These are phyloP conservation scores for Alternaria longipes DNA, from an alignment of 2,329 filamentous ascomycete genomes.

Conservation along the genomic window DNA sequence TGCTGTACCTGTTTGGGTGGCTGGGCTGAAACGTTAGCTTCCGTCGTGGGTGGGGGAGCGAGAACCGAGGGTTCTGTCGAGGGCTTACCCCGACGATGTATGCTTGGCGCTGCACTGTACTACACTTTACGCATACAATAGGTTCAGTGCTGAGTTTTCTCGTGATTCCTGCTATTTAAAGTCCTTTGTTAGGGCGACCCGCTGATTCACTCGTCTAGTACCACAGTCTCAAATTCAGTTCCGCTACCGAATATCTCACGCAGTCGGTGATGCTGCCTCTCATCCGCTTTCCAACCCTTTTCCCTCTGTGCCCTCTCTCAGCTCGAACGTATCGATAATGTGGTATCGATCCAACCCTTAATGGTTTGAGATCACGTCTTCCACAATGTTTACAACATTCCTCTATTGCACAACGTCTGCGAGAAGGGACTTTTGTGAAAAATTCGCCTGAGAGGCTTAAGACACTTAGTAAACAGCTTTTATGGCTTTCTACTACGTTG, in stretches of 20 bases:
- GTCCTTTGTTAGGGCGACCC: neutral
- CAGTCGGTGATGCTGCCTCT: neutral
- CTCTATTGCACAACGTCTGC: neutral
- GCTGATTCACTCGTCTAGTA: neutral
- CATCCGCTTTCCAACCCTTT: neutral
- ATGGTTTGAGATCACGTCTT: neutral
- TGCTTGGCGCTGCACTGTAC: neutral
- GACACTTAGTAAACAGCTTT: neutral
- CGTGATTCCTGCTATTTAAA: neutral
- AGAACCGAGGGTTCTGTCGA: neutral
- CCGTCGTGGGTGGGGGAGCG: neutral
- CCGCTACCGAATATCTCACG: neutral
- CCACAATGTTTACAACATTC: neutral
- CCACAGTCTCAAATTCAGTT: neutral
- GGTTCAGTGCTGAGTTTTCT: neutral
- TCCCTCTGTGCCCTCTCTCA: neutral
- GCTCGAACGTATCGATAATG: neutral
- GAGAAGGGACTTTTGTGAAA: neutral
- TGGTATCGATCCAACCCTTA: neutral
- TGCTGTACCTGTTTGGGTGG: slow-evolving; percentile 15
- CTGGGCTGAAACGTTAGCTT: slow-evolving; percentile 17
- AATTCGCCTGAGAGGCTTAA: neutral
- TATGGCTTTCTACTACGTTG: neutral
- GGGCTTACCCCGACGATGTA: neutral
- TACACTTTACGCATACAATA: neutral